Evolutionary conservation across 192 early-diverging fungal genomes (phyloP), one percentile per base, ranked within the genome.

Genomic region (Blastocladiella britannica): DNA sequence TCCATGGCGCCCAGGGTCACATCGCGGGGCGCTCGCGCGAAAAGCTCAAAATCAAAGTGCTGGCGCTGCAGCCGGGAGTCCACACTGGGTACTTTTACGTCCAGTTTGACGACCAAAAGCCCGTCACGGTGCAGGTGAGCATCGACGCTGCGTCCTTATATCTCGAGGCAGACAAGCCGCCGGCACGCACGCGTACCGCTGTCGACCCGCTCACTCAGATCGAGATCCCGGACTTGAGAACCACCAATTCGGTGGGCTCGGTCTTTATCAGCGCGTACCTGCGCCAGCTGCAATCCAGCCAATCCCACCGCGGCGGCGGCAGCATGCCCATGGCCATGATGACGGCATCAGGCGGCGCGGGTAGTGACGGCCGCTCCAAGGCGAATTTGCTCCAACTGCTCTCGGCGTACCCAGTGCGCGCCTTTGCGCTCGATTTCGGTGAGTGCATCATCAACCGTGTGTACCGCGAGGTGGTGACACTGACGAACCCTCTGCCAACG

Each of bases 41-140:
- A 55, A 65, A 61, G 53, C 59, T 80, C 5, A 55, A 62, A 2
- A 60, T 78, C 4, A 52, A 64, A 53, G 73, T 77, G 52, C 75
- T 71, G 54, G 30, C 62, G 5, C 56, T 56, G 0, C 62, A 73
- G 25, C 78, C 78, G 2, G 73, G 75, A 53, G 37, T 53, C 24
- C 55, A 79, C 6, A 63, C 71, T 22, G 75, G 75, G n/a, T 52
- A 29, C 25, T 80, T 80, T 54, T 78, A 59, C 52, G 60, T 80
- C 58, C 63, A 73, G 61, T 65, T 80, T 18, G 76, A 71, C 23
- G 54, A 77, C 26, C 72, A 68, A 58, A 75, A 80, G 53, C 71
- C 78, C 4, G 55, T 72, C 18, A 2, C 37, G 37, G 37, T 47
- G 5, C 37, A 9, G 2, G 37, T 47, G 53, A 58, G 24, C 65